Percentiles rank a stretch among this genome's conserved stretches.
Evolutionary conservation across 148 eudicot species (phyloP).

Genomic region (Mesembryanthemum crystallinum): DNA sequence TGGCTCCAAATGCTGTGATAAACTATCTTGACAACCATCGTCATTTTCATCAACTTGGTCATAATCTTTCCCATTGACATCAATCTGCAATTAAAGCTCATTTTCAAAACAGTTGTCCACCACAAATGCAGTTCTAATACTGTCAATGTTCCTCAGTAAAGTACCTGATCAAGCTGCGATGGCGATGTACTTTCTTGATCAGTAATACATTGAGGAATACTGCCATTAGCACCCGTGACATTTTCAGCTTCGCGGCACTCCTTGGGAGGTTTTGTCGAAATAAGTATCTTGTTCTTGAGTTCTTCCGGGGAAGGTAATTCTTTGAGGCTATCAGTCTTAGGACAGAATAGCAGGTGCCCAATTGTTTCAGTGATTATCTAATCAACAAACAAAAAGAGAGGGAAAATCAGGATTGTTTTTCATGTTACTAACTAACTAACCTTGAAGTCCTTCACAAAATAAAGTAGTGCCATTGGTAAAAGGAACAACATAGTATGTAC

Average conservation of each 20-base stretch:
- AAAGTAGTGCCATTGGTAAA: background rate
- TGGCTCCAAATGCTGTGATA: constrained; percentile 20
- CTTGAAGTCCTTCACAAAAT: background rate
- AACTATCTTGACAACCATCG: constrained; percentile 1
- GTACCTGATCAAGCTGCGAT: constrained; percentile 16
- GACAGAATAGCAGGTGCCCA: constrained; percentile 54
- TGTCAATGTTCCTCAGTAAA: too few relatives aligned
- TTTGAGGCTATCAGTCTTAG: constrained; percentile 45
- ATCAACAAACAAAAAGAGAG: background rate
- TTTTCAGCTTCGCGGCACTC: constrained; percentile 63
- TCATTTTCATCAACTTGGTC: constrained; percentile 15
- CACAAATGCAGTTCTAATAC: background rate
- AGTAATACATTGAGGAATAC: constrained; percentile 28
- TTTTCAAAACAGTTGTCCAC: background rate
- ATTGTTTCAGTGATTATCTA: constrained; percentile 80
- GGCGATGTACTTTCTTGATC: constrained; percentile 34
- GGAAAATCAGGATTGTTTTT: background rate
- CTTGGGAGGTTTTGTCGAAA: constrained; percentile 90
- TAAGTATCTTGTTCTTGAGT: constrained; percentile 54
- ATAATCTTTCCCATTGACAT: constrained; percentile 8
- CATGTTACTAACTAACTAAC: background rate
- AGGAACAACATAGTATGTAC: background rate
- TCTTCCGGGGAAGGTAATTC: constrained; percentile 82
- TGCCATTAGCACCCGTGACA: constrained; percentile 20
- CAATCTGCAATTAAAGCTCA: constrained; percentile 12